Evolutionary conservation across 805 yeast species (phyloP).

Genomic region (Vanderwaltozyma yarrowii): DNA sequence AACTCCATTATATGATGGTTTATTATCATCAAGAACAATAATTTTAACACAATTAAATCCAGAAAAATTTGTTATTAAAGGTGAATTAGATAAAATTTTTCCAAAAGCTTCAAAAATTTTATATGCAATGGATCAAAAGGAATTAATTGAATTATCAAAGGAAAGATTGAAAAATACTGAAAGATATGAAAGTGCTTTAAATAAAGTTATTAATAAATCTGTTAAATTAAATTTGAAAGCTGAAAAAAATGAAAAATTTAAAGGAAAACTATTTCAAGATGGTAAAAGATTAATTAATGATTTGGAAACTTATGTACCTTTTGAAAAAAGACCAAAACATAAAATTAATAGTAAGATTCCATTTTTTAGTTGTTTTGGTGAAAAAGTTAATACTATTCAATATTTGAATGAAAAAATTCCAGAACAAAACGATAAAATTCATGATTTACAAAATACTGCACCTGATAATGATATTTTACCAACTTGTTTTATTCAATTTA

Average conservation of each 20-base stretch:
- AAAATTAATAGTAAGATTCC: slow-evolving; percentile 39
- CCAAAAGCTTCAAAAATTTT: slow-evolving; percentile 51
- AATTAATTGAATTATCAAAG: slow-evolving; percentile 44
- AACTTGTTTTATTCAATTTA: slow-evolving; percentile 73
- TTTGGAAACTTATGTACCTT: slow-evolving; percentile 49
- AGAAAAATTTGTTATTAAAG: slow-evolving; percentile 36
- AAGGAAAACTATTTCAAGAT: slow-evolving; percentile 19
- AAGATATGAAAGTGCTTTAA: slow-evolving; percentile 59
- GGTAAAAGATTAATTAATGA: slow-evolving; percentile 47
- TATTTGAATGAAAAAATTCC: slow-evolving; percentile 59
- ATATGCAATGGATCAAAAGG: slow-evolving; percentile 53
- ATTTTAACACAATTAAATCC: slow-evolving; percentile 60
- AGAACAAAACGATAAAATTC: slow-evolving; percentile 58
- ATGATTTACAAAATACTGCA: slow-evolving; percentile 43
- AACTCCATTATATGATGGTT: slow-evolving; percentile 61
- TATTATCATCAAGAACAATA: slow-evolving; percentile 61
- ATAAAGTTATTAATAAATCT: slow-evolving; percentile 49
- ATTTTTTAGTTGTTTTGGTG: slow-evolving; percentile 40
- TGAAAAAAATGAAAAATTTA: slow-evolving; percentile 42
- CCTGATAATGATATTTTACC: slow-evolving; percentile 43
- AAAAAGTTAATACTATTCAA: slow-evolving; percentile 72
- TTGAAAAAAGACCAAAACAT: slow-evolving; percentile 78
- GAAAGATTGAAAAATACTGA: slow-evolving; percentile 52
- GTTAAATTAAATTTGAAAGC: slow-evolving; percentile 46
- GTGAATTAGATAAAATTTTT: slow-evolving; percentile 45